Conservation (phyloP, 495 filamentous ascomycete species). For the Penicillium longicatenatum region DNA sequence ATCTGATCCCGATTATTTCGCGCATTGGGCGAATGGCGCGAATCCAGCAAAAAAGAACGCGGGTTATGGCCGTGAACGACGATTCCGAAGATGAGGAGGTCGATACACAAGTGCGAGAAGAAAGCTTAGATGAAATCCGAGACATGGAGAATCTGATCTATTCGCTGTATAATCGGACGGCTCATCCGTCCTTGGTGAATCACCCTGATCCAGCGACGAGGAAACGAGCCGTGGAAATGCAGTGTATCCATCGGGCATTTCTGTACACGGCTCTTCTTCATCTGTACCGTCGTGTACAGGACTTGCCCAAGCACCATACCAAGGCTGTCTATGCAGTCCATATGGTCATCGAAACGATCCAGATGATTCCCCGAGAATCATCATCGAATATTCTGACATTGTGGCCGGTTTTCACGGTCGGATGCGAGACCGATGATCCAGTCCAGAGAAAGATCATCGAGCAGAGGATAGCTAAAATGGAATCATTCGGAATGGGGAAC, state of each 20-base stretch:
- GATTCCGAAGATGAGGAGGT: slow-evolving; percentile 3
- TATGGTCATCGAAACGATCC: slow-evolving; percentile 10
- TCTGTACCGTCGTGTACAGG: slow-evolving; percentile 11
- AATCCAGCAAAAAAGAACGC: not conserved
- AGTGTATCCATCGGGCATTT: slow-evolving; percentile 8
- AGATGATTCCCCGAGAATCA: slow-evolving; percentile 6
- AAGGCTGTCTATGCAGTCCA: slow-evolving; percentile 11
- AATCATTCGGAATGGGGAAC: slow-evolving; percentile 11
- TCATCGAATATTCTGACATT: slow-evolving; percentile 9
- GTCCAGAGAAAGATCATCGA: slow-evolving; percentile 7
- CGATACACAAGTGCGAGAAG: not conserved
- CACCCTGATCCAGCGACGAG: slow-evolving; percentile 1
- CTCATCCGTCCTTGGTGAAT: slow-evolving; percentile 3
- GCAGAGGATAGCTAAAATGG: slow-evolving; percentile 6
- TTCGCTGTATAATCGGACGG: slow-evolving; percentile 9
- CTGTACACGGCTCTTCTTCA: slow-evolving; percentile 8
- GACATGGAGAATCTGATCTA: slow-evolving; percentile 11
- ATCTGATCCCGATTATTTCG: slow-evolving; percentile 11
- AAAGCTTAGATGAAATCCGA: slow-evolving; percentile 2
- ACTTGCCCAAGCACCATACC: slow-evolving; percentile 8
- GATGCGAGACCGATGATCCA: slow-evolving; percentile 10
- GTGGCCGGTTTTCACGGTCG: slow-evolving; percentile 12
- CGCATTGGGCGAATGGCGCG: slow-evolving; percentile 6
- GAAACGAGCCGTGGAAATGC: slow-evolving; percentile 9
- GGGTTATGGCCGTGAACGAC: not conserved